phyloP scores from a whole-genome alignment of 192 early-diverging fungal species.

The Coemansia sp. region DNA sequence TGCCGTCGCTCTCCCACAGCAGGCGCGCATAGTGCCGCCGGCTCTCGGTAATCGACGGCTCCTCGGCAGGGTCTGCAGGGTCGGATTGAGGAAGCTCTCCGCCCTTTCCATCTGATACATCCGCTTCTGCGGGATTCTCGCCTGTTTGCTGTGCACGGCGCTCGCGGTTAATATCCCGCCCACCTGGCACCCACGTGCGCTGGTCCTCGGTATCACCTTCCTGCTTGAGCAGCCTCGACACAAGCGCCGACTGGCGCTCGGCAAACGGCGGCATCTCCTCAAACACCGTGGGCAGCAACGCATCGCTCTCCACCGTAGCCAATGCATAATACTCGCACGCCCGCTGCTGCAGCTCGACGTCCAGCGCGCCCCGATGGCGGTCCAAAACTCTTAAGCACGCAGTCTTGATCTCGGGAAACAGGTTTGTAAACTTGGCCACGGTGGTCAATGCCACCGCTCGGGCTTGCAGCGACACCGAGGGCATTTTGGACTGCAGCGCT shows the following conservation, averaged over 20 bases:
- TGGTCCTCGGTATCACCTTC: constrained; percentile 92
- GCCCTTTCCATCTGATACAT: background rate
- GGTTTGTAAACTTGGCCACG: constrained; percentile 92
- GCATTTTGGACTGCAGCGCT: constrained; percentile 89
- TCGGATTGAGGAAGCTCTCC: background rate
- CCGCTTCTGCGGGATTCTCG: background rate
- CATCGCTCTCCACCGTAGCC: constrained; percentile 77
- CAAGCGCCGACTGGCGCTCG: constrained; percentile 86
- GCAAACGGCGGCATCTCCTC: constrained; percentile 99
- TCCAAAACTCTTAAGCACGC: constrained; percentile 84
- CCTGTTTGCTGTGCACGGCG: constrained; percentile 16
- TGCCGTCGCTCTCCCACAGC: constrained; percentile 74
- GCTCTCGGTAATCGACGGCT: constrained; percentile 29
- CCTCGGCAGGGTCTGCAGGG: constrained; percentile 23
- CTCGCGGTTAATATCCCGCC: constrained; percentile 75
- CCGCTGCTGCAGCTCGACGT: constrained; percentile 96
- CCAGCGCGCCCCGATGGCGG: constrained; percentile 82
- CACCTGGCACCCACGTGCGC: constrained; percentile 91
- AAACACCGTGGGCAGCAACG: constrained; percentile 86
- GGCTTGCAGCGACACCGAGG: constrained; percentile 72
- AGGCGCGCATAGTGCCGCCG: constrained; percentile 60
- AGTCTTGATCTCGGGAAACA: constrained; percentile 97
- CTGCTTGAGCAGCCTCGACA: constrained; percentile 80
- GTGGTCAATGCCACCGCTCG: constrained; percentile 86
- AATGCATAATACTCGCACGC: constrained; percentile 95